Base-by-base conservation (phyloP, 148 eudicot genomes). In the Dysphania ambrosioides region DNA sequence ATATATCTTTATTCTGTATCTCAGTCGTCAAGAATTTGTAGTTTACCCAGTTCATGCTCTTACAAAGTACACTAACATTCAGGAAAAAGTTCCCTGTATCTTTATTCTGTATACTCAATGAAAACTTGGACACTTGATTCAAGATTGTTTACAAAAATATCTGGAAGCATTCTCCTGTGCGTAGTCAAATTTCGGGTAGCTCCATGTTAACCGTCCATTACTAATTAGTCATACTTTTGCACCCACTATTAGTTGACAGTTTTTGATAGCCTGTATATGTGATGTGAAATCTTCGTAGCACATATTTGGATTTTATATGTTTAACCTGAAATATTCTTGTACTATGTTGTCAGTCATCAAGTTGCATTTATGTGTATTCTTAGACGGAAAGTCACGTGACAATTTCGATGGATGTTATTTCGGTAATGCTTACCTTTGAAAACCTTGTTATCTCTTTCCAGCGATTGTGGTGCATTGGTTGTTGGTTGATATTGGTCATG, bases 401-500 rank as follows among this genome's bases (percentile, higher is more conserved):
- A 47, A 47, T 47, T 18, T 47, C 15, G 3, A 15, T 47, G 19
- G 21, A 47, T 15, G 53, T 47, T n/a, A 16, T 5, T 47, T 47
- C 5, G 53, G 15, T 2, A 2, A 47, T 47, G 53, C 16, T 47
- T 4, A 3, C 53, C 53, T 13, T 30, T n/a, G n/a, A 72, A 21
- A 31, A 44, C 0, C 21, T 0, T 31, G 23, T 44, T 32, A 38
- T 29, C 47, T 73, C 69, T 63, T 47, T 36, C 68, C 35, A 63
- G 23, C 13, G 27, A 18, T 62, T 63, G 15, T 73, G 69, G 8
- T 41, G 49, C 70, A 24, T 53, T 65, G 26, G 18, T 47, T 72
- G 32, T 61, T 65, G n/a, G 51, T 63, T 32, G 41, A 59, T 61
- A 63, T 34, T 65, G 36, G 53, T 32, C 29, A 53, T 75, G 36